Evolutionary conservation across 2,329 filamentous ascomycete genomes (phyloP), one percentile per base, ranked within the genome.

Genomic region (Cordyceps pruinosa): DNA sequence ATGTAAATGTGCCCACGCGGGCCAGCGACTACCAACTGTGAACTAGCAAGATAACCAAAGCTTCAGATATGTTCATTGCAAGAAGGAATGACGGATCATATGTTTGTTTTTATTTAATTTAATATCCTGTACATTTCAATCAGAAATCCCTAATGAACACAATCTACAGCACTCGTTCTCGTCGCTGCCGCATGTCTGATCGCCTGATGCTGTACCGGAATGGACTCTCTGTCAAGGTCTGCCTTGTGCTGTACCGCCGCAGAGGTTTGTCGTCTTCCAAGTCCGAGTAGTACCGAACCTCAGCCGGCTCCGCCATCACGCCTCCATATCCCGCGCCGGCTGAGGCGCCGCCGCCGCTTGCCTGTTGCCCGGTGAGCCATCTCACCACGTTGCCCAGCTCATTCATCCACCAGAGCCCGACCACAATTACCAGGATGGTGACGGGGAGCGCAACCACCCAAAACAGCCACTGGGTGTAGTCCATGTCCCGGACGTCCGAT

Each of bases 381-480:
- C 61, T 57, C 21, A 65, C 42, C 12, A 72, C 56, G 58, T 70
- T 72, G 23, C 69, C 68, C 44, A 77, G 63, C 61, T 77, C 74
- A 7, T 72, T 73, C 63, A 75, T 75, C 66, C 73, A 76, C 66
- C 71, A 71, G 4, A 78, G 64, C 0, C 74, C 74, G 10, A 57
- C 52, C 19, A 66, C 32, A 35, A 79, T 70, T 26, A 78, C 69
- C 3, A 70, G 56, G 0, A 73, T 50, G 0, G 78, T 80, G 3
- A 80, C 67, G 1, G 77, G 77, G 12, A 81, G 56, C 2, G 78
- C 75, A 0, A 73, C 70, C 2, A 69, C 72, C 78, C 78, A 82
- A 65, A 78, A 82, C 3, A 75, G 62, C 73, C 76, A 77, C 65
- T 80, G 77, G 4, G 68, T 68, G 9, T 66, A 65, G n/a, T 75